Evolutionary conservation across 352 stramenopile genomes (phyloP), one percentile per base, ranked within the genome.

Genomic region (Pythium sp.): DNA sequence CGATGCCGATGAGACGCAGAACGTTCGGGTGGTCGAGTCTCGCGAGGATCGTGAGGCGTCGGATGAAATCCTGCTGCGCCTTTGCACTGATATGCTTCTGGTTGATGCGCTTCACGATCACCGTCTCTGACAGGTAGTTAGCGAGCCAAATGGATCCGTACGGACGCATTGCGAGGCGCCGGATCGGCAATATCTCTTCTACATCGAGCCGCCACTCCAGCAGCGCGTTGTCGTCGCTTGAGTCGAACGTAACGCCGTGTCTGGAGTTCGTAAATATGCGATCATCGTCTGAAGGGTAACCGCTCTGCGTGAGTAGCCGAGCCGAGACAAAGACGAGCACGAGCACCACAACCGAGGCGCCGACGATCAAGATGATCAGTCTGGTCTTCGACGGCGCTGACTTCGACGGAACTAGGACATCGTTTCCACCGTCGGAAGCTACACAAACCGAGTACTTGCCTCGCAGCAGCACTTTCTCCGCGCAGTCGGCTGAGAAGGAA

Each of bases 21-120:
- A 97, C 93, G 62, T 92, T 92, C 7, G 85, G 81, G 49, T 97
- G 88, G 12, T 78, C 74, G 18, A 95, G 58, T 0, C 73, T 73
- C 2, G 72, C 80, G 24, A 94, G 71, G 57, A 92, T 81, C 41
- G 79, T 79, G 57, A 96, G 89, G 34, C 94, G 86, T 14, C 78
- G 74, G 14, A 92, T 62, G 64, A 96, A 95, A 67, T 9, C 64
- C 58, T 8, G 61, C 26, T 41, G 69, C 70, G 49, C 65, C 5
- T 56, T 49, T 1, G 65, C 65, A 22, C 65, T 71, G 58, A 71
- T 71, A 32, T 65, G 65, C 65, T 71, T 71, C 36, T 71, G 65
- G 38, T 71, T 65, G 65, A 71, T 71, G 20, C 65, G 65, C 65
- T 71, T 71, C 58, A 71, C 65, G 47, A 71, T 58, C 24, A 71